Base-by-base conservation (phyloP, 1,284 basidiomycete species). In the Marasmius oreades region DNA sequence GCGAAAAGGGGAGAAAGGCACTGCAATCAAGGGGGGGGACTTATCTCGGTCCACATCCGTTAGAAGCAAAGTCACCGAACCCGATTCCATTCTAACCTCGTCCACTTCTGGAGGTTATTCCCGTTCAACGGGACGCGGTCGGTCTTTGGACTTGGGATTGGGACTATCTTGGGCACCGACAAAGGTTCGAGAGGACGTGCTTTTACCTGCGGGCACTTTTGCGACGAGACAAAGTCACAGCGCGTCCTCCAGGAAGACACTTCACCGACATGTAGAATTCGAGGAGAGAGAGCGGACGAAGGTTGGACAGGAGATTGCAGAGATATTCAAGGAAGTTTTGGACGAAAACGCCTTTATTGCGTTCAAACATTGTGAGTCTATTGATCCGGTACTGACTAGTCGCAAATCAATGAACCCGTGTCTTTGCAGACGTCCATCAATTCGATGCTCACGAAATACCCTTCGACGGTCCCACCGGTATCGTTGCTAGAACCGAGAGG, bases 371-470 rank as follows among this genome's bases (percentile, higher is more conserved):
- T 89, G 88, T 90, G 67, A 71, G 84, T 72, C 28, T 46, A 48
- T 59, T 55, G 51, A 51, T 54, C 36, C 44, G 43, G 11, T 28
- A 45, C 55, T 51, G 51, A 51, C 12, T 11, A 31, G 50, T n/a
- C 23, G 54, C 60, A 53, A 14, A 4, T 31, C 28, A 36, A 31
- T 28, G 50, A 18, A 14, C 42, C 39, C 20, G 16, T 18, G 47
- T 53, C 22, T 53, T 42, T 37, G 36, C 58, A 86, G 84, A 84
- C 65, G 81, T 86, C 12, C 79, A 80, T 64, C 81, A 83, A 55
- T 90, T 87, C 65, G 88, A 90, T 67, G 84, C 84, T 43, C 81
- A 86, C 61, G 76, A 80, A 45, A 90, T 90, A 50, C 84, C 87
- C 6, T 81, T 91, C 51, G 85, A 90, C 57, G 88, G 88, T 18